A percentile compares a stretch with the other conserved stretches of the same genome.
Conservation (phyloP, 1,139 yeast species). For the Pichia sp. region DNA sequence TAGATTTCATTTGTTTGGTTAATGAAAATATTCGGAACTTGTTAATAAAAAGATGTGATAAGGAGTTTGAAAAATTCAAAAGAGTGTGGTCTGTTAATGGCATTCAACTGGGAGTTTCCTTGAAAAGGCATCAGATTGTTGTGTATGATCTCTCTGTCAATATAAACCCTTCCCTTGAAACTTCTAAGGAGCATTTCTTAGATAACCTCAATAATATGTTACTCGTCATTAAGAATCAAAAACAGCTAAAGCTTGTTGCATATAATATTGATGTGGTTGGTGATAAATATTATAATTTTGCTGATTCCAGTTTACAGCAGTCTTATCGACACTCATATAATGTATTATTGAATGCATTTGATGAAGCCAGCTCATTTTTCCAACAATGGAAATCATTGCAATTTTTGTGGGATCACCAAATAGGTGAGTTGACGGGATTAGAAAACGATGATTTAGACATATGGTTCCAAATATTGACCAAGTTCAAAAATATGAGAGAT, state of each 20-base stretch:
- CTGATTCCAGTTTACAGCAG: neutral
- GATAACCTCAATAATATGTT: slow-evolving; percentile 5
- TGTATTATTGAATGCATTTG: slow-evolving; percentile 17
- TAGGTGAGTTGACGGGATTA: slow-evolving; percentile 24
- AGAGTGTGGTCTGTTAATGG: slow-evolving; percentile 8
- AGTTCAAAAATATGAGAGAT: slow-evolving; percentile 44
- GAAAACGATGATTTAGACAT: slow-evolving; percentile 36
- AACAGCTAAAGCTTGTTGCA: neutral
- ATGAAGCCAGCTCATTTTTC: slow-evolving; percentile 38
- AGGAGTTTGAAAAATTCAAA: slow-evolving; percentile 2
- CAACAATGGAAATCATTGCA: slow-evolving; percentile 57
- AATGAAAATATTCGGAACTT: slow-evolving; percentile 9
- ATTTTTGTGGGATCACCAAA: slow-evolving; percentile 52
- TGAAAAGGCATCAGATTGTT: slow-evolving; percentile 10
- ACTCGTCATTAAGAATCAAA: neutral
- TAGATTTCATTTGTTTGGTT: neutral
- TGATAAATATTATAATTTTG: neutral
- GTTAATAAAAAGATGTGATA: slow-evolving; percentile 6
- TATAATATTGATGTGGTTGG: neutral
- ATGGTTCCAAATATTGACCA: slow-evolving; percentile 51
- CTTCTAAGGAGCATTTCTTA: slow-evolving; percentile 2
- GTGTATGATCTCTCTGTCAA: slow-evolving; percentile 1
- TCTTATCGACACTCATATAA: slow-evolving; percentile 1
- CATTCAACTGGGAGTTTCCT: neutral
- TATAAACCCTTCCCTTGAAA: slow-evolving; percentile 4